Evolutionary conservation across 306 rosid species (phyloP), one percentile per base, ranked within the genome.

Genomic region (Lupinus albus): DNA sequence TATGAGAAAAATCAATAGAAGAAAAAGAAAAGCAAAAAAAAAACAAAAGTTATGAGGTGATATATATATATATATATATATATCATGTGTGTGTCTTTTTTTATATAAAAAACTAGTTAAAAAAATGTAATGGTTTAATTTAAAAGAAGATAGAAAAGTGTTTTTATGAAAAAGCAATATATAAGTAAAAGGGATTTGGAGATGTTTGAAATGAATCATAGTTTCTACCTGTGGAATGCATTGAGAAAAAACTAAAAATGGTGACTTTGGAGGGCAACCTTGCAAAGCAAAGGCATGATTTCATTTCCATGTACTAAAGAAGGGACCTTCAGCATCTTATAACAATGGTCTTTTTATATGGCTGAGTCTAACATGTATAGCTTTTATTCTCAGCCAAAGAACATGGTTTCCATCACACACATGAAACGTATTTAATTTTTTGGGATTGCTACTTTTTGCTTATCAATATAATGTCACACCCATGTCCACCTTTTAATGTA

Each of bases 331-430:
- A 59, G 73, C 64, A 53, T 73, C 65, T 71, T 62, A 45, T 56
- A 57, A 64, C 63, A 41, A 11, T 67, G 30, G 68, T 80, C 83
- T 59, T 79, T 80, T 71, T 84, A 69, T 73, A 75, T 58, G 77
- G 14, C 68, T 8, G 70, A 67, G 44, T 63, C 75, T 76, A 73
- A 72, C 77, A 69, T 61, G 48, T 56, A 48, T 30, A 68, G 39
- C 84, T 75, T 85, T 80, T 30, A 75, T 69, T 85, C 76, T 79
- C 81, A 77, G 72, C 95, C 95, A 68, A 60, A 50, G 85, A 83
- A 88, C 87, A 83, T 88, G 95, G 50, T 68, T 79, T 70, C 64
- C 8, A 25, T 54, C 53, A 38, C 2, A 64, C 75, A 70, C 50
- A 39, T 12, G 67, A 45, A 61, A 14, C 56, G 15, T 60, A 30